Evolutionary conservation across 306 rosid species (phyloP).

Genomic region (Gastrolobium bilobum): DNA sequence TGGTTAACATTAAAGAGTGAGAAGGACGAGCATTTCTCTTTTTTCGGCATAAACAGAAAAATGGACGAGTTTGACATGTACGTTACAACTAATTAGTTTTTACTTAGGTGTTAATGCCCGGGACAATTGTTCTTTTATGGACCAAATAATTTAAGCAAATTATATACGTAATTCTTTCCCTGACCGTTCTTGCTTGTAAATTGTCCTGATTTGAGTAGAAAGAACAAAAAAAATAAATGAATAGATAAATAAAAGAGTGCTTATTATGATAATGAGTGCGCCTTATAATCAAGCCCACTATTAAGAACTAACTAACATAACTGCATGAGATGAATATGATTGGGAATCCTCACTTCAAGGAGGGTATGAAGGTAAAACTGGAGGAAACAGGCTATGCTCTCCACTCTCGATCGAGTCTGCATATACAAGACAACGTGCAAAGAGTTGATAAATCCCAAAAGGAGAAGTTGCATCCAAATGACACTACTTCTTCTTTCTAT

Average conservation of each 20-base stretch:
- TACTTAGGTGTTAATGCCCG: neutral
- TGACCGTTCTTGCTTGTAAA: neutral
- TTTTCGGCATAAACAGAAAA: neutral
- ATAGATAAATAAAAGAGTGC: neutral
- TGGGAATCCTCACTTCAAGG: neutral
- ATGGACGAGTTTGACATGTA: neutral
- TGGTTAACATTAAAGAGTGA: neutral
- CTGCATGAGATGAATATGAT: neutral
- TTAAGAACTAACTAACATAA: neutral
- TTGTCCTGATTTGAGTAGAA: neutral
- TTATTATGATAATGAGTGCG: neutral
- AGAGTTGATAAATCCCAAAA: constrained; percentile 43
- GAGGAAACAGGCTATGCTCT: constrained; percentile 7
- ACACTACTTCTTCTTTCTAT: constrained; percentile 15
- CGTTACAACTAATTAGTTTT: neutral
- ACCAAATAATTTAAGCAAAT: constrained; percentile 15
- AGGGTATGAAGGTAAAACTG: neutral
- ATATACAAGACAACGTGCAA: constrained; percentile 8
- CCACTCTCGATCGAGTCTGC: neutral
- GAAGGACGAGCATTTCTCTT: neutral
- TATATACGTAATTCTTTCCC: neutral
- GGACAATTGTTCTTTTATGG: neutral
- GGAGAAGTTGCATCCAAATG: constrained; percentile 26
- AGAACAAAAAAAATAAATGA: neutral
- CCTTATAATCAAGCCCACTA: neutral